Evolutionary conservation across 306 rosid species (phyloP).

Genomic region (Astragalus glycyphyllos): DNA sequence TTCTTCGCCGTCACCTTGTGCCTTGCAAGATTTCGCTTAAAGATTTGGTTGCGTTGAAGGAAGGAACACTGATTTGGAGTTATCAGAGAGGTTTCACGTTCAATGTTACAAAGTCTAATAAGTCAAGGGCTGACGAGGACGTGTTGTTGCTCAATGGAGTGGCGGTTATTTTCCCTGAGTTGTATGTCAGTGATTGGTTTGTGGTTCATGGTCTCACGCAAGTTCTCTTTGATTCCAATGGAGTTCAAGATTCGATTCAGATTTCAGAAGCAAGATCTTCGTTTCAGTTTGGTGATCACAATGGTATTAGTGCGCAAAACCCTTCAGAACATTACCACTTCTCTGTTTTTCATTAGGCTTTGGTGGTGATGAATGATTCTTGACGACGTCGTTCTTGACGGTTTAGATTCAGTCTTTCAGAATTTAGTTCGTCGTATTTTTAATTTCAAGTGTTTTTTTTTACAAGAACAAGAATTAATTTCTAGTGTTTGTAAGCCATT

Average conservation of each 20-base stretch:
- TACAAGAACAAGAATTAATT: too few relatives aligned
- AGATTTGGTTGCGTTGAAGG: conserved; percentile 43
- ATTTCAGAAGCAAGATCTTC: background rate
- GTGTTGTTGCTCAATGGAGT: conserved; percentile 48
- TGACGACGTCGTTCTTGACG: background rate
- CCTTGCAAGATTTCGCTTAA: conserved; percentile 63
- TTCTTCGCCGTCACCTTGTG: conserved; percentile 55
- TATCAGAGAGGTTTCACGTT: conserved; percentile 48
- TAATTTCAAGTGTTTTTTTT: background rate
- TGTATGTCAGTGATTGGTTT: conserved; percentile 49
- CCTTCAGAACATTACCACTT: conserved; percentile 9
- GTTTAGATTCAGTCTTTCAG: conserved; percentile 1
- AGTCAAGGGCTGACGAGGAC: background rate
- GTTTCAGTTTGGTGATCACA: background rate
- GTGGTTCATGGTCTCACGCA: conserved; percentile 27
- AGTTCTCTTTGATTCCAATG: background rate
- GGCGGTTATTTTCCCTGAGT: conserved; percentile 49
- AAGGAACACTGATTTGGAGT: conserved; percentile 49
- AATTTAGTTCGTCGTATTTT: background rate
- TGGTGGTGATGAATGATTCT: background rate
- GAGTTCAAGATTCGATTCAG: background rate
- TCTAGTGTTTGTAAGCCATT: background rate
- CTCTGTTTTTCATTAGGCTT: conserved; percentile 29
- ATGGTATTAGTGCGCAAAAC: background rate
- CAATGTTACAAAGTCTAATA: conserved; percentile 34